Percentiles rank a stretch among this genome's conserved stretches.
Evolutionary conservation across 345 rosid species (phyloP).

Genomic region (Reutealis trisperma): DNA sequence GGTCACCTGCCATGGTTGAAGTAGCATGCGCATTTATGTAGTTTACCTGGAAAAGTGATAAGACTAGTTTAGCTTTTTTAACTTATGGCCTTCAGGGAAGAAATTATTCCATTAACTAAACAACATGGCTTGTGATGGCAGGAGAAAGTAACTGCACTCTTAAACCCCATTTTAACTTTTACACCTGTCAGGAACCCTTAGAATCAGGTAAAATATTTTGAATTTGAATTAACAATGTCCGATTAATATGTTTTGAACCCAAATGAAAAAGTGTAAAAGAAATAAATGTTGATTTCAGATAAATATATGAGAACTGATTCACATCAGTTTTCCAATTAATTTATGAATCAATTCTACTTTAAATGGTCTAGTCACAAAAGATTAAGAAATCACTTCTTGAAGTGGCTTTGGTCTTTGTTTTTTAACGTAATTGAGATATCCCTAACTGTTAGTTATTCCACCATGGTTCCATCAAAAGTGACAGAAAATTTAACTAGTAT

Average conservation of each 20-base stretch:
- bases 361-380: not conserved
- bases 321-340: not conserved
- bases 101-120: not conserved
- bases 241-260: not conserved
- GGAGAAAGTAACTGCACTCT: not conserved
- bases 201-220: not conserved
- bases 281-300: not conserved
- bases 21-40: conserved; percentile 99
- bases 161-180: not conserved
- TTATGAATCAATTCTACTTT: not conserved
- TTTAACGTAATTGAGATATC: no score
- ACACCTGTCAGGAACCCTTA: not conserved
- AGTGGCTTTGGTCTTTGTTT: no score
- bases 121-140: not conserved
- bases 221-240: no score
- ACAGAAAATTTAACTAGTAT: not conserved
- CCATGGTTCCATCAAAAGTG: not conserved
- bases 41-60: conserved; percentile 61
- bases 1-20: conserved; percentile 97
- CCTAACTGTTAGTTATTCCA: not conserved
- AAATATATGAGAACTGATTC: not conserved
- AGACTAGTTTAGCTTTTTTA: conserved; percentile 8
- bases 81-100: no score
- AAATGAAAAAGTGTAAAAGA: not conserved
- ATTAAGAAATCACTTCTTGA: no score